Evolutionary conservation across 331 rosid genomes (phyloP), one percentile per base, ranked within the genome.

Genomic region (Pyrus hybrid): DNA sequence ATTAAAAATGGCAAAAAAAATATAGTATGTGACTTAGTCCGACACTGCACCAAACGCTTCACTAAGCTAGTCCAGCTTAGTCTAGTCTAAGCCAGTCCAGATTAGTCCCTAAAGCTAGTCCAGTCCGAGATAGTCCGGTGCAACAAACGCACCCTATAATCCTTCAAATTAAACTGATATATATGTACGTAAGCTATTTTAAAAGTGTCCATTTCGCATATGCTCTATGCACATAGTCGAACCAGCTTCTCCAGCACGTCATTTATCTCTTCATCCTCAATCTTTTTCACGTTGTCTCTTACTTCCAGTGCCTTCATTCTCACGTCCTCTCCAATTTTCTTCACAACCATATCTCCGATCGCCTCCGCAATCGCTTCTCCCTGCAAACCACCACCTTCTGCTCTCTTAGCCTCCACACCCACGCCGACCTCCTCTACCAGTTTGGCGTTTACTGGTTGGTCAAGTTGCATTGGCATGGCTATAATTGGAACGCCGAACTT

Each of bases 381-480:
- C 2, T 26, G 43, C 1, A 82, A 26, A 32, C 13, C 22, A 4
- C 80, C 21, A 41, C 21, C 53, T 20, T 26, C 6, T 5, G 20
- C 76, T 45, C 83, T 76, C 67, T 54, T 49, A 8, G 73, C 77
- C 70, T 82, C 83, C 25, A 70, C 56, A 3, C 80, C 86, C 1
- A 66, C 68, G 12, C 78, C 80, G 0, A 79, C 37, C 60, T 57
- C 83, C 56, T 75, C 86, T 18, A 82, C 63, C 5, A 78, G 23
- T 30, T 53, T 53, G 17, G 86, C 80, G 53, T 80, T 83, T 2
- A 49, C 3, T 0, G 84, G 83, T 77, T 83, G 87, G 17, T 80
- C 84, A 20, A 69, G 58, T 3, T 68, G 79, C 81, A 76, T 72
- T 0, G 87, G 87, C 67, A 73, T 41, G 2, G 74, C 79, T 8